Evolutionary conservation across 805 yeast genomes (phyloP).

Genomic region (Ogataea henricii): DNA sequence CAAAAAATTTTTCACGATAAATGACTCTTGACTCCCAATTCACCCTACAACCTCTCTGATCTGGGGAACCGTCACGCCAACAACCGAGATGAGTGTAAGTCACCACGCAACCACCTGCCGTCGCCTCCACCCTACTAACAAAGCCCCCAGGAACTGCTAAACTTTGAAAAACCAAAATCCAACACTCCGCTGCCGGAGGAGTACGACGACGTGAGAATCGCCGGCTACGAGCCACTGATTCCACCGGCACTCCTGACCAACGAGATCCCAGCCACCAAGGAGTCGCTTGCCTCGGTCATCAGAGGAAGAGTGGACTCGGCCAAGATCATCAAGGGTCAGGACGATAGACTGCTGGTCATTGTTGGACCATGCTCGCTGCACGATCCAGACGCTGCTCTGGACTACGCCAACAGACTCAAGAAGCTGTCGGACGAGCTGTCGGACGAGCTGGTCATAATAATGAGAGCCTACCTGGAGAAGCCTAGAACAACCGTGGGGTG

Average conservation of each 20-base stretch:
- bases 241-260: slow-evolving; percentile 90
- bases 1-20: slow-evolving; percentile 1
- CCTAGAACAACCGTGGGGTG: slow-evolving; percentile 99
- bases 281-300: slow-evolving; percentile 62
- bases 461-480: slow-evolving; percentile 98
- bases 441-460: slow-evolving; percentile 77
- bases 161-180: slow-evolving; percentile 15
- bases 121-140: background rate
- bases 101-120: background rate
- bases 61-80: background rate
- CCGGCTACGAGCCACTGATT: slow-evolving; percentile 91
- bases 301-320: slow-evolving; percentile 79
- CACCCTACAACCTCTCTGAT: background rate
- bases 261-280: slow-evolving; percentile 69
- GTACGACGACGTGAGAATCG: slow-evolving; percentile 70
- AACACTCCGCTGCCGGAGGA: slow-evolving; percentile 62
- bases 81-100: background rate
- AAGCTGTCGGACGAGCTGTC: slow-evolving; percentile 67
- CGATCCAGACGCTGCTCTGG: slow-evolving; percentile 86
- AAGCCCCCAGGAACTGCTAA: slow-evolving; percentile 6
- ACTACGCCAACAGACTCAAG: slow-evolving; percentile 74
- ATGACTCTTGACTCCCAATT: too few species aligned
- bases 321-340: slow-evolving; percentile 68
- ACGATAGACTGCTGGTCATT: slow-evolving; percentile 82
- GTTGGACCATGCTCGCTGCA: slow-evolving; percentile 98